Percentiles rank a stretch among this genome's conserved stretches.
These are phyloP conservation scores for Leccinellum rugosiceps DNA, from an alignment of 768 basidiomycete species.

Conservation along the genomic window DNA sequence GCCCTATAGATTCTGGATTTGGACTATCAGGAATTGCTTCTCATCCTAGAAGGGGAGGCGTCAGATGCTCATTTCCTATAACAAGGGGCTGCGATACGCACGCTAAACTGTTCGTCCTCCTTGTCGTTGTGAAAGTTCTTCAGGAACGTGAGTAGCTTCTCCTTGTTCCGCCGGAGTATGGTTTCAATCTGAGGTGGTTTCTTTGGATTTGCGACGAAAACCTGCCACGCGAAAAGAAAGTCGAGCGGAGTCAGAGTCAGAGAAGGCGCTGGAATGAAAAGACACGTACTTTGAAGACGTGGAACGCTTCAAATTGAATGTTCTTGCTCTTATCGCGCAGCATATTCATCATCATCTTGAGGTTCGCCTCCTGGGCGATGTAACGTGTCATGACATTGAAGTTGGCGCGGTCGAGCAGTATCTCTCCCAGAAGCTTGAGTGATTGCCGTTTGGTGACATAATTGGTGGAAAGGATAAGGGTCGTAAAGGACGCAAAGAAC, in stretches of 20 bases:
- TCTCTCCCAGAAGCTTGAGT: slow-evolving; percentile 95
- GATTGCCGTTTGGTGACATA: slow-evolving; percentile 99
- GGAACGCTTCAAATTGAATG: slow-evolving; percentile 99
- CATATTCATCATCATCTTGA: slow-evolving; percentile 99
- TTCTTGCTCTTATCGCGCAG: slow-evolving; percentile 98
- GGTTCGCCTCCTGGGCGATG: slow-evolving; percentile 90
- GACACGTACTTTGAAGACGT: slow-evolving; percentile 92
- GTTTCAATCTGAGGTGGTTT: slow-evolving; percentile 93
- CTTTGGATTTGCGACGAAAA: slow-evolving; percentile 99
- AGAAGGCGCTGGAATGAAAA: neutral
- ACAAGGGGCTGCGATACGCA: slow-evolving; percentile 28
- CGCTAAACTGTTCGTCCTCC: slow-evolving; percentile 97
- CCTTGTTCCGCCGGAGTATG: slow-evolving; percentile 91
- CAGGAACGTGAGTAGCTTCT: slow-evolving; percentile 85
- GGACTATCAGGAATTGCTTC: slow-evolving; percentile 93
- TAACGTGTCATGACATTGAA: slow-evolving; percentile 99
- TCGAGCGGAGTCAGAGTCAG: neutral
- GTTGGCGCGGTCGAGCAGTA: slow-evolving; percentile 95
- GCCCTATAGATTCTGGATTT: slow-evolving; percentile 76
- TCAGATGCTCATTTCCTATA: neutral
- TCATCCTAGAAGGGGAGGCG: slow-evolving; percentile 54
- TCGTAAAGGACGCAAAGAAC: slow-evolving; percentile 96
- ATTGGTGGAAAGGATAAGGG: slow-evolving; percentile 88
- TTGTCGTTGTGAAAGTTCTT: slow-evolving; percentile 97
- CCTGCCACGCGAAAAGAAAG: slow-evolving; percentile 42